Conservation (phyloP, 768 basidiomycete species). For the Russula virescens region DNA sequence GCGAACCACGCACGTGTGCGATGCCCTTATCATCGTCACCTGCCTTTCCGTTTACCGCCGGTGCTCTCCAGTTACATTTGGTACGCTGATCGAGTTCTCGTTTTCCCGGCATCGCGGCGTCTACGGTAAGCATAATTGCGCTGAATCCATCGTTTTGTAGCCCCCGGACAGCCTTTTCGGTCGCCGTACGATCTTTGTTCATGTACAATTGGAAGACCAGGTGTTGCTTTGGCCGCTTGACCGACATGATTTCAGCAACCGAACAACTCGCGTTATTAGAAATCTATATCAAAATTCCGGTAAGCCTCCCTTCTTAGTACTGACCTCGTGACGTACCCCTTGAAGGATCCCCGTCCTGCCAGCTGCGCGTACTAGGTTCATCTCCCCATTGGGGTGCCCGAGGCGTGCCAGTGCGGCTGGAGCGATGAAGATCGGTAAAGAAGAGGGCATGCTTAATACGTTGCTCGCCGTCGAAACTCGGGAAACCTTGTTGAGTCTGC, state of each 20-base stretch:
- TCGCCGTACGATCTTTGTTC: conserved; percentile 38
- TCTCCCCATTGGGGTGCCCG: conserved; percentile 47
- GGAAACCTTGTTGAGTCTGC: conserved; percentile 29
- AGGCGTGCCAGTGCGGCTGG: conserved; percentile 39
- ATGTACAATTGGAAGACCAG: conserved; percentile 41
- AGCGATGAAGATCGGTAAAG: conserved; percentile 38
- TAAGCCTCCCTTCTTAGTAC: neutral
- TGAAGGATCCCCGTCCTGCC: conserved; percentile 41
- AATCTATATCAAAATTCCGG: conserved; percentile 20
- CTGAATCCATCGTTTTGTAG: conserved; percentile 38
- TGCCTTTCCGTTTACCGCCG: conserved; percentile 24
- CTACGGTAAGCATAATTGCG: conserved; percentile 47
- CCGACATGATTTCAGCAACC: conserved; percentile 30
- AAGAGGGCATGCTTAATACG: conserved; percentile 26
- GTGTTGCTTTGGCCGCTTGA: conserved; percentile 27
- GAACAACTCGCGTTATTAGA: conserved; percentile 35
- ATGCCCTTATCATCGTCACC: conserved; percentile 24
- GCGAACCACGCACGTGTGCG: conserved; percentile 26
- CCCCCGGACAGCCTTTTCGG: conserved; percentile 35
- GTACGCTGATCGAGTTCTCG: conserved; percentile 35
- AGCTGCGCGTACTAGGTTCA: conserved; percentile 41
- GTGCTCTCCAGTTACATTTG: conserved; percentile 29
- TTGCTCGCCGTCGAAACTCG: conserved; percentile 25
- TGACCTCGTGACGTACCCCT: conserved; percentile 34
- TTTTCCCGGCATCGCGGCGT: conserved; percentile 41